Percentiles rank a stretch among this genome's conserved stretches.
Conservation (phyloP, 345 rosid genomes). For the Ceriops decandra region DNA sequence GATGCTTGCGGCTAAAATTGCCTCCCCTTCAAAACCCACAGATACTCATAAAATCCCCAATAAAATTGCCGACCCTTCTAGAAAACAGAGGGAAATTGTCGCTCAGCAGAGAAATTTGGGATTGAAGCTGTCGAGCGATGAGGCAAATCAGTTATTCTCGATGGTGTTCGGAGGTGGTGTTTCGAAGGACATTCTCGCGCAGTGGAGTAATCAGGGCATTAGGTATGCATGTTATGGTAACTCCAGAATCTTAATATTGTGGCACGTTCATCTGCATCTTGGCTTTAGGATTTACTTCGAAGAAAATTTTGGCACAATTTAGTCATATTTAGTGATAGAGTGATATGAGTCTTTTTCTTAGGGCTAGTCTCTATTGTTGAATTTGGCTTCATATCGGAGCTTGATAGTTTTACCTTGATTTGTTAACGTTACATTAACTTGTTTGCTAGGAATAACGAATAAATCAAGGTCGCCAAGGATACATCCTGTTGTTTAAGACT, state of each 20-base stretch:
- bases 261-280: neutral
- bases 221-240: conserved; percentile 41
- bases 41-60: conserved; percentile 6
- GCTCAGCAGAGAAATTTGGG: conserved; percentile 28
- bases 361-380: neutral
- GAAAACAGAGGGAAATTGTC: conserved; percentile 29
- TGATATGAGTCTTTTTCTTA: neutral
- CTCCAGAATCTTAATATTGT: neutral
- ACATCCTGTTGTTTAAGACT: too few species aligned
- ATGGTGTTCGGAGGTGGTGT: conserved; percentile 74
- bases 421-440: too few species aligned
- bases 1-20: conserved; percentile 39
- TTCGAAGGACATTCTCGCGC: conserved; percentile 71
- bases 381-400: neutral
- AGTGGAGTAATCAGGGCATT: conserved; percentile 97
- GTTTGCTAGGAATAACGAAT: too few species aligned
- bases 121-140: conserved; percentile 35
- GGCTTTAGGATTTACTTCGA: neutral
- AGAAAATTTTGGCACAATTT: neutral
- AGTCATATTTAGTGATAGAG: neutral
- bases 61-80: conserved; percentile 19
- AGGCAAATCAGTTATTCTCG: conserved; percentile 59
- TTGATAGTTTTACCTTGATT: too few species aligned
- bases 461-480: too few species aligned
- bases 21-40: conserved; percentile 22